Evolutionary conservation across 257 asterid genomes (phyloP), one percentile per base, ranked within the genome.

Genomic region (Verbascum thapsus): DNA sequence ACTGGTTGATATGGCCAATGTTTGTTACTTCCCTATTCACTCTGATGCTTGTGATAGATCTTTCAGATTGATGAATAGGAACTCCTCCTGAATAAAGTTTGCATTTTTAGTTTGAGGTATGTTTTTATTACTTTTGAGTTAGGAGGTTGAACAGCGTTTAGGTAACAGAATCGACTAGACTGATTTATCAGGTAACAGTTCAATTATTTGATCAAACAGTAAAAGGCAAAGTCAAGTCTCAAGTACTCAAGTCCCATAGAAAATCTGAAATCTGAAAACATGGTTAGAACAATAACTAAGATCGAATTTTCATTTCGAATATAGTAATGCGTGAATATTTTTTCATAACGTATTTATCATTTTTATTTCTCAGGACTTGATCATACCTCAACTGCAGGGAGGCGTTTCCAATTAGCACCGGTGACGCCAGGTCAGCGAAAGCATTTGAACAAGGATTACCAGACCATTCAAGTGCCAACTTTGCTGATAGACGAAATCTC

Each of bases 361-460:
- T 48, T 48, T 22, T 48, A 7, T 8, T 15, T 48, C 53, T 15
- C 17, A 12, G 17, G 0, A 6, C 6, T 2, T 48, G 7, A 26
- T 26, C 32, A 26, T 26, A 26, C 69, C 42, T 69, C 87, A 44
- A 72, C 74, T 70, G 51, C 70, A 58, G 43, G 64, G n/a, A 20
- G 73, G 74, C 74, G 76, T 70, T 65, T 72, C 48, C 69, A 55
- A 67, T 59, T 76, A 34, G 80, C 79, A 59, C 92, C 88, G 6
- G 78, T 54, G 8, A 84, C 95, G 18, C 95, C 95, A 48, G 86
- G 77, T 58, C 80, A 70, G 68, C 74, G 55, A 50, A 81, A 68
- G 77, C 83, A 69, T 70, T 53, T 64, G 32, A 26, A 26, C 10
- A 73, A 50, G 53, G 74, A 67, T 64, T 53, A 58, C 70, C 83